phyloP scores from a whole-genome alignment of 805 yeast genomes.

The Starmerella potacharoeniae region DNA sequence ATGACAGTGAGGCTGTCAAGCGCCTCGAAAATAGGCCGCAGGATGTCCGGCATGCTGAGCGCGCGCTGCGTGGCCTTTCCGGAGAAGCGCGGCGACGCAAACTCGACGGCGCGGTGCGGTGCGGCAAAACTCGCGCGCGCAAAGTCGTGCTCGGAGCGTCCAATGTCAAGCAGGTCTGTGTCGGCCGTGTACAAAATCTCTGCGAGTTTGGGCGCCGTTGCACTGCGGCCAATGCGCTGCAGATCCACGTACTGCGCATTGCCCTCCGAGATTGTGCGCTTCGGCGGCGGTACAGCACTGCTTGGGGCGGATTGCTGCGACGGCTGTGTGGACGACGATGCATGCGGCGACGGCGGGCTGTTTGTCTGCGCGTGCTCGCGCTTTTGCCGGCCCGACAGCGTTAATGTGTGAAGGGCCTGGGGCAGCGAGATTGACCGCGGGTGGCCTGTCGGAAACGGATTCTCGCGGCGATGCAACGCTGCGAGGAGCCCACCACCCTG shows the following conservation, averaged over 20 bases:
- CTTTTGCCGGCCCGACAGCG: constrained; percentile 1
- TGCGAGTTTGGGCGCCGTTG: constrained; percentile 1
- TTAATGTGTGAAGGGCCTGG: constrained; percentile 2
- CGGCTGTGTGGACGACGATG: not conserved
- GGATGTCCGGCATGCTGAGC: constrained; percentile 67
- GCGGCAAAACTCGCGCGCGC: not conserved
- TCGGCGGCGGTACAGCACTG: not conserved
- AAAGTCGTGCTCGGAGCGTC: not conserved
- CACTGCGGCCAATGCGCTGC: constrained; percentile 5
- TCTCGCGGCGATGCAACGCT: not conserved
- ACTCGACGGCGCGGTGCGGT: not conserved
- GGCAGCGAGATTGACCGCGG: constrained; percentile 7
- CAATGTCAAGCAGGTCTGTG: not conserved
- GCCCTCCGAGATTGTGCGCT: constrained; percentile 7
- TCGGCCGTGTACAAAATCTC: constrained; percentile 4
- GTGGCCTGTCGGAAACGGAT: not conserved
- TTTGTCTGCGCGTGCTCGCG: not conserved
- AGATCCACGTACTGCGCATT: not conserved
- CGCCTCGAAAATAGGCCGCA: constrained; percentile 45
- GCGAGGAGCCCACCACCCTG: not conserved
- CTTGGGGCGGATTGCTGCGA: not conserved
- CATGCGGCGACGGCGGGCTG: not conserved
- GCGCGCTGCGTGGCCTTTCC: constrained; percentile 33
- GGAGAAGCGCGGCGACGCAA: not conserved
- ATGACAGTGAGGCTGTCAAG: constrained; percentile 46